Percentiles rank a stretch among this genome's conserved stretches.
phyloP scores from a whole-genome alignment of 106 monocot species.

The Iris macrosiphon region DNA sequence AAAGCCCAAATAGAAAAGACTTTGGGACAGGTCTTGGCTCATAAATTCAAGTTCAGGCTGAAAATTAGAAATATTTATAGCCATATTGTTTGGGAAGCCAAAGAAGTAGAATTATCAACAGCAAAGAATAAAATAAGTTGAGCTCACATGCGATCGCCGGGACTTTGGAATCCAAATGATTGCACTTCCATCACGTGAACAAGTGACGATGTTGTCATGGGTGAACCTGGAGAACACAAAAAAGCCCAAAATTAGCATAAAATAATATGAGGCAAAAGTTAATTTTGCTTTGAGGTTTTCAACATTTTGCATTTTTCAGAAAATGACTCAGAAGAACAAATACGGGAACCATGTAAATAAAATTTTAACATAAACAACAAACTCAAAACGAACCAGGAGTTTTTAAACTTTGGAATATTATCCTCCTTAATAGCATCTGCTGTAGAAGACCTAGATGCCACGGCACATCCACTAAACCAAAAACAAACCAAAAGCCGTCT shows the following conservation, averaged over 20 bases:
- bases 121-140: neutral
- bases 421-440: slow-evolving; percentile 77
- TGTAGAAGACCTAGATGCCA: slow-evolving; percentile 49
- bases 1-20: no score
- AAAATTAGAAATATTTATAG: no score
- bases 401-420: slow-evolving; percentile 90
- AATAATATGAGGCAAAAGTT: neutral
- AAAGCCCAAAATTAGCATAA: neutral
- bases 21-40: no score
- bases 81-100: no score
- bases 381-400: slow-evolving; percentile 71
- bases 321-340: neutral
- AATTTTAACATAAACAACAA: slow-evolving; percentile 4
- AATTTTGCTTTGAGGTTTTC: neutral
- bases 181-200: slow-evolving; percentile 99
- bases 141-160: slow-evolving; percentile 86
- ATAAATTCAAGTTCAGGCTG: no score
- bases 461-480: slow-evolving; percentile 77
- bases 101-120: no score
- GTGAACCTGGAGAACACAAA: slow-evolving; percentile 62
- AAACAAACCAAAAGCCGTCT: neutral
- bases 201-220: slow-evolving; percentile 98
- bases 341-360: neutral
- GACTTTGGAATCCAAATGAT: slow-evolving; percentile 99
- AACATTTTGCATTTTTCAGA: neutral